Evolutionary conservation across 169 alveolate species (phyloP), one percentile per base, ranked within the genome.

Genomic region (Plasmodium fragile): DNA sequence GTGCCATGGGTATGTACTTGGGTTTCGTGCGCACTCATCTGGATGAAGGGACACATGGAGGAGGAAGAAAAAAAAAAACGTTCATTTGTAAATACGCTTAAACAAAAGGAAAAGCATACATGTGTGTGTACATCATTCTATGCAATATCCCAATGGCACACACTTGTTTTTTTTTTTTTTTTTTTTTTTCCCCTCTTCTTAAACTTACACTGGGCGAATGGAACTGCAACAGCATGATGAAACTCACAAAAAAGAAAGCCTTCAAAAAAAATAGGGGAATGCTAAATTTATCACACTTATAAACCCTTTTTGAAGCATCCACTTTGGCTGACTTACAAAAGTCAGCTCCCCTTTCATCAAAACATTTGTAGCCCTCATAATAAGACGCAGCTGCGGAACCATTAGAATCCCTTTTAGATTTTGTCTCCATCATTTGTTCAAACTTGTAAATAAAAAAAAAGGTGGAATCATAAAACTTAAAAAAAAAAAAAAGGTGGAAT

Each of bases 251-350:
- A 6, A 82, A 30, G 32, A 32, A 65, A 4, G 25, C 28, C 18
- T 82, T 82, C 32, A 52, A 30, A 36, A 82, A 41, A 82, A 82
- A 69, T 2, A 22, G 41, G 75, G 43, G 30, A 18, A 82, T 34
- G 32, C 52, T 69, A 39, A 41, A 18, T n/a, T 32, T 52, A 11
- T 2, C 43, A 36, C 8, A 22, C 45, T 30, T 52, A 10, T 25
- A 4, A 2, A 22, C n/a, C 49, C 69, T 5, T 11, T 80, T 28
- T 80, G 65, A 80, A 11, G 18, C 43, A 32, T 25, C 30, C 45
- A 34, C 45, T 16, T 34, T 73, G 82, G 32, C 11, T 32, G 25
- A 11, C 43, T 25, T 25, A 73, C 45, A 73, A n/a, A 25, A 30
- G 43, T 11, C 45, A 1, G 11, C 78, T 10, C 7, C 89, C 65